Percentiles rank a stretch among this genome's conserved stretches.
Conservation (phyloP, 2,329 filamentous ascomycete species). For the Pseudopithomyces maydicus region DNA sequence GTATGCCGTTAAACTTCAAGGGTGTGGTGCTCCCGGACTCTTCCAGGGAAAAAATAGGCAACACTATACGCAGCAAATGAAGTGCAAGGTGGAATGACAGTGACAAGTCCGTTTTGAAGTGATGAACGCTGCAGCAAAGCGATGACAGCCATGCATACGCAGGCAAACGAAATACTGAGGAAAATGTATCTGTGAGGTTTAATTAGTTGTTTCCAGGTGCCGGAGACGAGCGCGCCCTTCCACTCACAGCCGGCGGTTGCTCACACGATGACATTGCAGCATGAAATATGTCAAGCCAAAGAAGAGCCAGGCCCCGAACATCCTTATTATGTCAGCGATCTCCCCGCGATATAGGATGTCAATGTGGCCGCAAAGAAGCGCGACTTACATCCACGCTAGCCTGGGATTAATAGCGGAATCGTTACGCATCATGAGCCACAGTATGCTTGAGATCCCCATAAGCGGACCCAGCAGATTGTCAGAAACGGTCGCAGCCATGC, state of each 20-base stretch:
- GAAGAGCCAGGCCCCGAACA: slow-evolving; percentile 21
- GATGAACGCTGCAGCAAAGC: not conserved
- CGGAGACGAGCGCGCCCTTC: not conserved
- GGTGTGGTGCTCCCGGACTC: not conserved
- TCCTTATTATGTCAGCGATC: slow-evolving; percentile 5
- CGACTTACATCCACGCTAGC: slow-evolving; percentile 21
- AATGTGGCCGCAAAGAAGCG: too few relatives aligned
- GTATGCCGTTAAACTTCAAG: not conserved
- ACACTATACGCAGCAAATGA: not conserved
- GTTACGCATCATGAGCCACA: slow-evolving; percentile 27
- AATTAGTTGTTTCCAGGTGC: not conserved
- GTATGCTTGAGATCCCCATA: slow-evolving; percentile 22
- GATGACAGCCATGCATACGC: not conserved
- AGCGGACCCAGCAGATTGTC: slow-evolving; percentile 14
- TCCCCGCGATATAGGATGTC: too few relatives aligned
- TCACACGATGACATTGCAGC: slow-evolving; percentile 15
- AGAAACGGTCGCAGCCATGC: not conserved
- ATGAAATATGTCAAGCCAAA: slow-evolving; percentile 14
- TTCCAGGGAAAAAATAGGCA: not conserved
- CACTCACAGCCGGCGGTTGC: slow-evolving; percentile 16
- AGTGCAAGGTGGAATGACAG: not conserved
- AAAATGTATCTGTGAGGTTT: not conserved
- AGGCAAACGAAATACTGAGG: not conserved
- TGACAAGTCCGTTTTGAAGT: not conserved
- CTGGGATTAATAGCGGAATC: slow-evolving; percentile 17